Base-by-base conservation (phyloP, 2,329 filamentous ascomycete species). In the Beauveria varroae region DNA sequence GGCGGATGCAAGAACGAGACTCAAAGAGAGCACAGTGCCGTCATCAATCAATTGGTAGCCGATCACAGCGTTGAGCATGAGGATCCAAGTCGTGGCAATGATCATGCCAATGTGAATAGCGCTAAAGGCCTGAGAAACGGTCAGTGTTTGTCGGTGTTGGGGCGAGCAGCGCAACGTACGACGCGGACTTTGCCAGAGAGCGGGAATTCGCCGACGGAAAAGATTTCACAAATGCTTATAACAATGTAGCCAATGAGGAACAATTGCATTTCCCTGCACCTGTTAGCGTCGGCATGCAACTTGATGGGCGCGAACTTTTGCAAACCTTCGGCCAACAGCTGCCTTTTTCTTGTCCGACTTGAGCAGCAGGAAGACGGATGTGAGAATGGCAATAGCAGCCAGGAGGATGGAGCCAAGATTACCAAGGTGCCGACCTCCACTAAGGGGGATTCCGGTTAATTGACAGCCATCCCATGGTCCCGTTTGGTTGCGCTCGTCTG, bases 11-110 rank as follows among this genome's bases (percentile, higher is more conserved):
- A 87, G 64, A 58, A 96, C 86, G 4, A 98, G 81, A 6, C 84
- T 88, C 16, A 98, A 70, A 0, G 93, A 98, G 26, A 96, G 74
- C 0, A 89, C 81, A 0, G 95, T 99, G 53, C 95, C 95, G 68
- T 99, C 95, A 67, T 99, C 95, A 50, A 98, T 80, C 24, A 98
- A 77, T 72, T 99, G 95, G 73, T 90, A 99, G 51, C 95, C 95
- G 51, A 99, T 91, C 5, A 96, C 78, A 4, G 91, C 92, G 70
- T 98, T 98, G 67, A 98, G 81, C 76, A 98, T 85, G 5, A 99
- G 82, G 40, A 96, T 86, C 93, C 93, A 99, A 53, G 86, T 84
- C 1, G 92, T 93, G 18, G 93, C 91, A 61, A 89, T 84, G 62
- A 99, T 96, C 65, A 93, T 85, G 63, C 91, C 95, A 62, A 99